Conservation (phyloP, 225 moss, liverwort and hornwort genomes). For the Pseudoscleropodium purum region DNA sequence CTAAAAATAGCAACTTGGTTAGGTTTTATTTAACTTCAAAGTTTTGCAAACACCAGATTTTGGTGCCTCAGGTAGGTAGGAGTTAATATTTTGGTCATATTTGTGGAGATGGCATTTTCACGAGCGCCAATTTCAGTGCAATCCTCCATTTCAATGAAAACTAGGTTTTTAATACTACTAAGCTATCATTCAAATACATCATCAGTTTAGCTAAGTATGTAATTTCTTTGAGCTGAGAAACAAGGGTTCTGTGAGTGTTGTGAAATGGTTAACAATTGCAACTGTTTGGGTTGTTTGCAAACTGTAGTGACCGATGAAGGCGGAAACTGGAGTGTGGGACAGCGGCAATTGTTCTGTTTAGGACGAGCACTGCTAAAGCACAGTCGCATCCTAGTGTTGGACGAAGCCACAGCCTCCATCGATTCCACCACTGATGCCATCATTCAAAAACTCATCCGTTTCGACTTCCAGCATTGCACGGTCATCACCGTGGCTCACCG, state of each 20-base stretch:
- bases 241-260: neutral
- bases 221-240: neutral
- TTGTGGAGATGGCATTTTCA: neutral
- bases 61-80: too few species aligned
- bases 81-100: too few species aligned
- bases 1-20: too few species aligned
- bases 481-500: slow-evolving; percentile 76
- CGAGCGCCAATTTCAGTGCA: neutral
- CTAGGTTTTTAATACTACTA: too few species aligned
- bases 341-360: slow-evolving; percentile 66
- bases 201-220: neutral
- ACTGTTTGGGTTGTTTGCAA: neutral
- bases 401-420: slow-evolving; percentile 74
- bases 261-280: neutral
- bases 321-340: slow-evolving; percentile 74
- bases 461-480: slow-evolving; percentile 49
- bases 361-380: slow-evolving; percentile 60
- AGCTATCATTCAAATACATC: neutral
- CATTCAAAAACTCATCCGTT: slow-evolving; percentile 46
- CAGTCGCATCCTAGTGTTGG: slow-evolving; percentile 57
- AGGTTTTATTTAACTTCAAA: too few species aligned
- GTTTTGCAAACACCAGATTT: too few species aligned
- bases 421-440: slow-evolving; percentile 54
- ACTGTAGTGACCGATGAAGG: slow-evolving; percentile 62
- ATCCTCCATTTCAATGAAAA: neutral